Evolutionary conservation across 2,329 filamentous ascomycete species (phyloP), one percentile per base, ranked within the genome.

Genomic region (Apiospora malaysiana): DNA sequence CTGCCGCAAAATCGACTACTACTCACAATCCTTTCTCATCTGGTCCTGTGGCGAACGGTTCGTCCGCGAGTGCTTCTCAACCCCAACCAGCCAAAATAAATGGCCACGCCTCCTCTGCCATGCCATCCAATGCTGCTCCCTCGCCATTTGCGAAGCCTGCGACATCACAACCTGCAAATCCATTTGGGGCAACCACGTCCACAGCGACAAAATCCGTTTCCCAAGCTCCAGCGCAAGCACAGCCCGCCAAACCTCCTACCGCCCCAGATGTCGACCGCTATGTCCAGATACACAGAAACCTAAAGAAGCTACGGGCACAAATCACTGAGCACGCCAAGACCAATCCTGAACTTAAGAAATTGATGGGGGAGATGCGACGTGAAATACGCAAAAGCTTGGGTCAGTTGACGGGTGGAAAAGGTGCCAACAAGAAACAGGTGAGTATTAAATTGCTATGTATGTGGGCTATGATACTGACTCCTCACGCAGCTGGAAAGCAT

Each of bases 381-480:
- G 88, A 91, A 56, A 90, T 96, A 69, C 88, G 88, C 49, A 92
- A 91, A 76, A 90, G 87, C 23, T 87, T 95, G 70, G 93, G 94
- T 8, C 93, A 96, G 78, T 82, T 94, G 40, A 92, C 90, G 1
- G 87, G 87, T 49, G 91, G 88, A 70, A 91, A 88, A 75, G 88
- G 87, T 14, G 86, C 86, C 27, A 94, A 94, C 76, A 86, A 82
- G 68, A 77, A 81, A 72, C 86, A 88, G 74, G 89, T 91, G 82
- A 75, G 84, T 81, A 37, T 21, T 5, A 40, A 70, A 47, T 40
- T 32, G 27, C 21, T 10, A 18, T 18, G 37, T 32, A 16, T 5
- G 2, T 45, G 16, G 42, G 16, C 42, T 65, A 46, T 12, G 56
- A 27, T 27, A 46, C 68, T 75, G 70, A 74, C 47, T 45, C 0